A percentile compares a stretch with the other conserved stretches of the same genome.
These are phyloP conservation scores for Chlamydomonas urium DNA, from an alignment of 139 green algal species.

Conservation along the genomic window DNA sequence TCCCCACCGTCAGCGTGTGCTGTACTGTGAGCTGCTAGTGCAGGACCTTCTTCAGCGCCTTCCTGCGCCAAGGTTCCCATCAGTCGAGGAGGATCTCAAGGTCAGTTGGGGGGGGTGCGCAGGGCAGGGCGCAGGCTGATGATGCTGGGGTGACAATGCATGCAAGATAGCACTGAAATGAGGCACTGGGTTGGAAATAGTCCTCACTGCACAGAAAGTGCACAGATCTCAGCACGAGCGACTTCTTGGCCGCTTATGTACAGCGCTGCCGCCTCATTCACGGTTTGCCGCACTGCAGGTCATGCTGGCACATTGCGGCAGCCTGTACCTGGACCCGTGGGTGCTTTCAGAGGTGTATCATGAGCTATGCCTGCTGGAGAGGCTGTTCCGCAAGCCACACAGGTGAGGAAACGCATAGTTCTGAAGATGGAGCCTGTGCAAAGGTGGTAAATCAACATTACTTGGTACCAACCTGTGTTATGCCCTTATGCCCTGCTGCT, in stretches of 20 bases:
- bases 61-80: slow-evolving; percentile 54
- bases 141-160: no score
- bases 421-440: background rate
- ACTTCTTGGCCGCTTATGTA: no score
- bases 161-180: no score
- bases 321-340: slow-evolving; percentile 61
- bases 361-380: slow-evolving; percentile 3
- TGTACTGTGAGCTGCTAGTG: slow-evolving; percentile 79
- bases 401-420: background rate
- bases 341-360: background rate
- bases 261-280: no score
- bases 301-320: slow-evolving; percentile 69
- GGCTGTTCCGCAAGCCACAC: background rate
- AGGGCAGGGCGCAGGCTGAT: background rate
- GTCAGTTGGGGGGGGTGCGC: slow-evolving; percentile 32
- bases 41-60: slow-evolving; percentile 71
- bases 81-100: slow-evolving; percentile 71
- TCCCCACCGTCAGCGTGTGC: slow-evolving; percentile 77
- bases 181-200: no score
- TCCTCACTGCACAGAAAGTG: no score
- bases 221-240: no score
- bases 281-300: no score
- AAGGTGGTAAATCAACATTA: background rate
- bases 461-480: background rate
- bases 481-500: background rate